Evolutionary conservation across 2,329 filamentous ascomycete genomes (phyloP), one percentile per base, ranked within the genome.

Genomic region (Pseudogymnoascus sp.): DNA sequence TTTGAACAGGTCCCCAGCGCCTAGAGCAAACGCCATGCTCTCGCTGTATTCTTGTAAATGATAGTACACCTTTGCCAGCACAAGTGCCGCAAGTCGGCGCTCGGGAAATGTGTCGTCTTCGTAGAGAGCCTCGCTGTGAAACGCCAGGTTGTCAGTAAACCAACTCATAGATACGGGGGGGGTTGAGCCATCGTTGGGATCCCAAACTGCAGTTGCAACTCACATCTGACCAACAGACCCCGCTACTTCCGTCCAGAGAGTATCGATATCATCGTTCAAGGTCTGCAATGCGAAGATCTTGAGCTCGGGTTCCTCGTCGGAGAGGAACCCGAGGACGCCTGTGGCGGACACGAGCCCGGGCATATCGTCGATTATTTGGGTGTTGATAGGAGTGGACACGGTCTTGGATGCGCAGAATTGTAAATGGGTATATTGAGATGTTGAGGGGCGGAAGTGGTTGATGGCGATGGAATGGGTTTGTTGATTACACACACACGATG

Each of bases 21-120:
- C 92, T 52, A 99, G 85, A 66, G 94, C 94, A 76, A 99, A 97
- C 61, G 91, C 90, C 93, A 99, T 97, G 77, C 93, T 97, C 80
- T 99, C 94, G 74, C 97, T 94, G 80, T 99, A 99, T 75, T 94
- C 94, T 78, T 97, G 92, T 61, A 99, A 86, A 74, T 99, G 94
- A 74, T 97, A 99, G 80, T 97, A 99, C 69, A 97, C 92, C 82
- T 99, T 99, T 69, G 94, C 90, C 45, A 96, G 89, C 62, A 99
- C 92, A 59, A 99, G 83, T 61, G 94, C 94, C 62, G 94, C 94
- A 63, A 99, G 87, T 75, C 94, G 90, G 72, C 93, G 91, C 76
- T 99, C 90, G 59, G 92, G 90, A 72, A 99, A 99, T 65, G 85
- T 83, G 71, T 96, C 91, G 78, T 99, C 93, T 82, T 99, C 94